A percentile compares a stretch with the other conserved stretches of the same genome.
Conservation (phyloP, 768 basidiomycete genomes). For the Tephrocybe sp. region DNA sequence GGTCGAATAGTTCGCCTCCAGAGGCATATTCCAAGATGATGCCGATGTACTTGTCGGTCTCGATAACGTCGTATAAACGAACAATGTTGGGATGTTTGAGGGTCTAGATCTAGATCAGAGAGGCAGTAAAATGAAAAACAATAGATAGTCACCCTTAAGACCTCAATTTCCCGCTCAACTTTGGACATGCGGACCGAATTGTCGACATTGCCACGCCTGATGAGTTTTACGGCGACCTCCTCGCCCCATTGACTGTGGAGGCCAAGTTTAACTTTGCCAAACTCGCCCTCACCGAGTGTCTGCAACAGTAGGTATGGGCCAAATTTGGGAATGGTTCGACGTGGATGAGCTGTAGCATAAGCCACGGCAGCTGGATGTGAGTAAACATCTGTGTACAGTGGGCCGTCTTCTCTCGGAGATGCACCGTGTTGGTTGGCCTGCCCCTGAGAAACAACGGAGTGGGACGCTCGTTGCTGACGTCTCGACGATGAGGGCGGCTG, state of each 20-base stretch:
- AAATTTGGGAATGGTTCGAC: constrained; percentile 88
- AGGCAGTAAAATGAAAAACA: neutral
- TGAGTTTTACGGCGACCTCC: constrained; percentile 98
- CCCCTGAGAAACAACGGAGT: constrained; percentile 59
- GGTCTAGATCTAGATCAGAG: constrained; percentile 48
- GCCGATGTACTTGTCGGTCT: constrained; percentile 99
- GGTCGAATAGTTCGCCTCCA: constrained; percentile 98
- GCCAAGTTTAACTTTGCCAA: constrained; percentile 98
- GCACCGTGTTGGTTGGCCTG: constrained; percentile 26
- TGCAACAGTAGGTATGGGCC: constrained; percentile 95
- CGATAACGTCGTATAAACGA: constrained; percentile 96
- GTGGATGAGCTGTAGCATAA: constrained; percentile 80
- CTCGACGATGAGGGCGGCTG: constrained; percentile 39
- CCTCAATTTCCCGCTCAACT: constrained; percentile 97
- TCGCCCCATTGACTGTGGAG: constrained; percentile 92
- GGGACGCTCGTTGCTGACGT: constrained; percentile 72
- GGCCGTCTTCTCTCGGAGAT: constrained; percentile 41
- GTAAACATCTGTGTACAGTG: constrained; percentile 71
- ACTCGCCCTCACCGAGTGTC: constrained; percentile 97
- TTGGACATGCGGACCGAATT: constrained; percentile 85
- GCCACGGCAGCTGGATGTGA: constrained; percentile 83
- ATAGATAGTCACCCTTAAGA: constrained; percentile 71
- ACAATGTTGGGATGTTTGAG: constrained; percentile 99
- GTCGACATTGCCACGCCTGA: constrained; percentile 90
- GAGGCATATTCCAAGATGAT: constrained; percentile 99